Percentiles rank a stretch among this genome's conserved stretches.
Conservation (phyloP, 495 filamentous ascomycete species). For the Halenospora varia region DNA sequence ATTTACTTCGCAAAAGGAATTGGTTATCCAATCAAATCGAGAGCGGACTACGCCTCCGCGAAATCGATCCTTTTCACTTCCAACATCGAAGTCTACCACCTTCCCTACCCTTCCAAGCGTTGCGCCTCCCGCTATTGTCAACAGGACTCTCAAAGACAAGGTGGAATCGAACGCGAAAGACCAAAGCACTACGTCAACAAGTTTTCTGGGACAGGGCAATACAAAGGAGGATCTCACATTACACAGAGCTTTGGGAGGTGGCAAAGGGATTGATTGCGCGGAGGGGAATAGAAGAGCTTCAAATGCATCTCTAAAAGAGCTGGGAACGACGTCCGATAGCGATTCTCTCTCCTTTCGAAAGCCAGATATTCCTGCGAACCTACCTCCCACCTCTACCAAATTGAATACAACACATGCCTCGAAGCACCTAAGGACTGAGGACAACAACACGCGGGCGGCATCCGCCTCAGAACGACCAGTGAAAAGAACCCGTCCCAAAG, state of each 20-base stretch:
- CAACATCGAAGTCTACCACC: too few relatives aligned
- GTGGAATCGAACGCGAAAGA: too few relatives aligned
- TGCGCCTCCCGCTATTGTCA: too few relatives aligned
- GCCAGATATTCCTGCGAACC: conserved; percentile 7
- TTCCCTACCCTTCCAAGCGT: too few relatives aligned
- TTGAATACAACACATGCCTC: conserved; percentile 3
- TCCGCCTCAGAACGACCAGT: conserved; percentile 10
- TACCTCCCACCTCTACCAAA: neutral
- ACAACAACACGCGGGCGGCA: neutral
- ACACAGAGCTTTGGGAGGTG: neutral
- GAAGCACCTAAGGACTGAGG: conserved; percentile 15
- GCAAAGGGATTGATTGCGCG: neutral
- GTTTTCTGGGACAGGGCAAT: too few relatives aligned
- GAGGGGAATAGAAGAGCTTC: neutral
- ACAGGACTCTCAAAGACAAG: too few relatives aligned
- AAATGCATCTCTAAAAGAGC: neutral
- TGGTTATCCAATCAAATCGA: too few relatives aligned
- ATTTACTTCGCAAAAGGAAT: too few relatives aligned
- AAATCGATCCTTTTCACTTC: too few relatives aligned
- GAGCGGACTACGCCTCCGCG: too few relatives aligned
- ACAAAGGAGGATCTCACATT: neutral
- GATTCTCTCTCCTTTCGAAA: neutral
- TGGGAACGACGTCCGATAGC: neutral
- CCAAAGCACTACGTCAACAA: too few relatives aligned
- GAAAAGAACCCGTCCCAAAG: conserved; percentile 11